Base-by-base conservation (phyloP, 2,329 filamentous ascomycete genomes). In the Elsinoe perseae region DNA sequence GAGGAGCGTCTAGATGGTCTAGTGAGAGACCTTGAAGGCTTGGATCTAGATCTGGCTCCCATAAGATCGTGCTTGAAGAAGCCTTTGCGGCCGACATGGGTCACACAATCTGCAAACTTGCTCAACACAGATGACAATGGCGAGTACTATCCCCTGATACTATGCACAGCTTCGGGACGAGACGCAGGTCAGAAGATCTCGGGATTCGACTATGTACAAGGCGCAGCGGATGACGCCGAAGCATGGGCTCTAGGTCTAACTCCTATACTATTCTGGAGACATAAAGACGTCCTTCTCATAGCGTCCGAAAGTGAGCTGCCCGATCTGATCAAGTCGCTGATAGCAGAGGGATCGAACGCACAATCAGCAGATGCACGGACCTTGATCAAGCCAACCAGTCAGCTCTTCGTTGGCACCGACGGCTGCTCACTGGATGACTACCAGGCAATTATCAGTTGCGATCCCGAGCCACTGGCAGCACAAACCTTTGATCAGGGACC, bases 191-290 rank as follows among this genome's bases (percentile, higher is more conserved):
- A 54, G 14, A 88, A 92, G 67, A 76, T 81, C 62, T 81, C 81
- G 25, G 83, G 86, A 65, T 81, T 80, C 2, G 84, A 84, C 4
- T 98, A 98, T 66, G 86, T 98, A 58, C 93, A 97, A 71, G 93
- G 93, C 52, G 92, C 92, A 0, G 93, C 87, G 1, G 93, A 98
- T 69, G 93, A 98, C 68, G 89, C 87, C 10, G 93, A 98, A 75
- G 89, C 88, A 63, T 98, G 93, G 93, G 86, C 90, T 1, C 74
- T 80, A 23, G 89, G 89, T 0, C 78, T 97, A 14, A 93, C 87
- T 0, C 82, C 92, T 0, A 68, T 74, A 0, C 61, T 92, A 0
- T 98, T 95, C 71, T 98, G 93, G 93, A 70, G 70, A 1, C 76
- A 95, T 63, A 75, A 73, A 40, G 73, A 80, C 0, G 36, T 66